These are phyloP conservation scores for Sequoia sempervirens DNA, from an alignment of 75 land plant genomes.

Conservation along the genomic window DNA sequence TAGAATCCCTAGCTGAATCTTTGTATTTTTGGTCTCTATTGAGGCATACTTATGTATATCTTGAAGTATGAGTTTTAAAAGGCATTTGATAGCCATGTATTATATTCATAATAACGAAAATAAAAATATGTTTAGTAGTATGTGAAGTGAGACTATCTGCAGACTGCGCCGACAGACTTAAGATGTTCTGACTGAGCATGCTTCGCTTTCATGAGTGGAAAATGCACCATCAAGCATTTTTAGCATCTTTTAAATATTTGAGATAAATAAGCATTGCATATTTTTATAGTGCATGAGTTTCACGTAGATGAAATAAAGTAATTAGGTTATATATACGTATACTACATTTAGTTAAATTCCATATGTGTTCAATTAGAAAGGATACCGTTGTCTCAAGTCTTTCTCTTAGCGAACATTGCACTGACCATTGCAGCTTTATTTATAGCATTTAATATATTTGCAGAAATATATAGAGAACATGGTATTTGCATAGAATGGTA, in stretches of 20 bases:
- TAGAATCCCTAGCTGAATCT: background rate
- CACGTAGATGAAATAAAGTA: background rate
- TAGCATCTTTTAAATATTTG: background rate
- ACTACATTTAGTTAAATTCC: background rate
- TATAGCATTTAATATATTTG: background rate
- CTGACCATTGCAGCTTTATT: background rate
- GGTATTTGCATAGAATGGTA: background rate
- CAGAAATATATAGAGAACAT: background rate
- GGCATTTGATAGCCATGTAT: conserved; percentile 8
- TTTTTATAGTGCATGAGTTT: background rate
- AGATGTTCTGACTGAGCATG: background rate
- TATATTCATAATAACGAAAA: background rate
- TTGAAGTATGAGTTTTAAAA: background rate
- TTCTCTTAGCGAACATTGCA: background rate
- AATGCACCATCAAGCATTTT: background rate
- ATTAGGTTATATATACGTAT: background rate
- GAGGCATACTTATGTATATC: conserved; percentile 7
- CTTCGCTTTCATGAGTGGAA: background rate
- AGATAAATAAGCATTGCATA: background rate
- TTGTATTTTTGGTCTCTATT: conserved; percentile 6
- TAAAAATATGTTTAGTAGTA: background rate
- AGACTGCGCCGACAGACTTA: background rate
- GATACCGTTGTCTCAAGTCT: background rate
- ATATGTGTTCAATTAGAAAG: background rate
- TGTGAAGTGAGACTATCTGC: background rate